These are phyloP conservation scores for Suillus subluteus DNA, from an alignment of 768 basidiomycete genomes.

Conservation along the genomic window DNA sequence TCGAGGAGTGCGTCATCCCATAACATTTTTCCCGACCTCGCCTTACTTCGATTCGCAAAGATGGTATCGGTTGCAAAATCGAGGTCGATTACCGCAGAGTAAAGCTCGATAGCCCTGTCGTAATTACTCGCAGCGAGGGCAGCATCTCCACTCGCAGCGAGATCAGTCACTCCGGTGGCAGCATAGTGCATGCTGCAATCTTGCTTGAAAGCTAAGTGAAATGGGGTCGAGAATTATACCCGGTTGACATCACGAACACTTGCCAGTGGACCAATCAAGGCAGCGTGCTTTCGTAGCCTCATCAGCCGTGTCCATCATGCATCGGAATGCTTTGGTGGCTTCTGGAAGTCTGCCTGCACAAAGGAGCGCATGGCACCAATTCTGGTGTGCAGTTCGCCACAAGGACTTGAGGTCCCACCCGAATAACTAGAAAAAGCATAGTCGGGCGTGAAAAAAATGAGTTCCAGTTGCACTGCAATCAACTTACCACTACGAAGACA, in stretches of 20 bases:
- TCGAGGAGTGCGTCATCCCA: not conserved
- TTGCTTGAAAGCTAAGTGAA: not conserved
- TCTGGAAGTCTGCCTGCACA: not conserved
- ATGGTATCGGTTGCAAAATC: not conserved
- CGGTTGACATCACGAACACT: not conserved
- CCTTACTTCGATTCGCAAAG: not conserved
- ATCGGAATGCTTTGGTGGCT: not conserved
- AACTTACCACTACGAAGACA: not conserved
- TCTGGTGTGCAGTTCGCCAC: not conserved
- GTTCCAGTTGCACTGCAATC: not conserved
- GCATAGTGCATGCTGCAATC: not conserved
- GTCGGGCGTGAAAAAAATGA: not conserved
- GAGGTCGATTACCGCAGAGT: not conserved
- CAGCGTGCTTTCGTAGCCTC: not conserved
- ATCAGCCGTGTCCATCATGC: not conserved
- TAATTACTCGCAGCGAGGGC: not conserved
- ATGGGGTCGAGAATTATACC: not conserved
- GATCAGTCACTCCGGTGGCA: not conserved
- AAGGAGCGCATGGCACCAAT: not conserved
- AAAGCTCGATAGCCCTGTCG: not conserved
- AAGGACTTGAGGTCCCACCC: not conserved
- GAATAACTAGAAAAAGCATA: not conserved
- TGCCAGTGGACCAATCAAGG: not conserved
- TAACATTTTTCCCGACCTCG: not conserved
- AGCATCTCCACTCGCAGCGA: not conserved